These are phyloP conservation scores for Aplosporella prunicola DNA, from an alignment of 2,329 filamentous ascomycete genomes.

Conservation along the genomic window DNA sequence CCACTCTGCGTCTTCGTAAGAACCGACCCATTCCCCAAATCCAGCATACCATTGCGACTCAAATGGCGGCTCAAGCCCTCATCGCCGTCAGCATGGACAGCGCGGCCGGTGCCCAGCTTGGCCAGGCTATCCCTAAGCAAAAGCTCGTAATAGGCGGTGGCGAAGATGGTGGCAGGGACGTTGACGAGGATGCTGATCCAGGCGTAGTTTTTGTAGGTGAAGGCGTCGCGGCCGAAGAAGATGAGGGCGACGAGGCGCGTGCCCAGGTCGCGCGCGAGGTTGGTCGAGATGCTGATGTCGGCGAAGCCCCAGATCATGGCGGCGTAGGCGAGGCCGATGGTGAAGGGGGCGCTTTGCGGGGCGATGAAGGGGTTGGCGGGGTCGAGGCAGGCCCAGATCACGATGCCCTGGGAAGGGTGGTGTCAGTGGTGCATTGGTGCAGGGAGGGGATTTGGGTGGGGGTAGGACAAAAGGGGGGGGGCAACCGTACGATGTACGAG, in stretches of 20 bases:
- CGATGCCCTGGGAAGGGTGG: constrained; percentile 32
- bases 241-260: constrained; percentile 50
- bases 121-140: constrained; percentile 45
- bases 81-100: constrained; percentile 42
- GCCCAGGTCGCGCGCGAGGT: constrained; percentile 50
- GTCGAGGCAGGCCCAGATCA: constrained; percentile 51
- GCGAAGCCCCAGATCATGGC: constrained; percentile 49
- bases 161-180: constrained; percentile 48
- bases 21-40: neutral
- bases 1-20: neutral
- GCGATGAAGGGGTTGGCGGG: constrained; percentile 50
- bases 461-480: neutral
- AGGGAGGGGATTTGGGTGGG: too few relatives aligned
- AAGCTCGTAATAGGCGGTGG: constrained; percentile 46
- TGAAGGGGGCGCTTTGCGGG: constrained; percentile 40
- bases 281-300: constrained; percentile 45
- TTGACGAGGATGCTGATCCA: constrained; percentile 49
- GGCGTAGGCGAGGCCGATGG: constrained; percentile 48
- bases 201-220: constrained; percentile 38
- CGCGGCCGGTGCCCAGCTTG: constrained; percentile 42
- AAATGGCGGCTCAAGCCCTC: constrained; percentile 38
- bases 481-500: constrained; percentile 40
- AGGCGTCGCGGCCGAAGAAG: constrained; percentile 45
- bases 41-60: constrained; percentile 24
- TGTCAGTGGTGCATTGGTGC: neutral